These are phyloP conservation scores for Jaapia argillacea DNA, from an alignment of 768 basidiomycete genomes.

Conservation along the genomic window DNA sequence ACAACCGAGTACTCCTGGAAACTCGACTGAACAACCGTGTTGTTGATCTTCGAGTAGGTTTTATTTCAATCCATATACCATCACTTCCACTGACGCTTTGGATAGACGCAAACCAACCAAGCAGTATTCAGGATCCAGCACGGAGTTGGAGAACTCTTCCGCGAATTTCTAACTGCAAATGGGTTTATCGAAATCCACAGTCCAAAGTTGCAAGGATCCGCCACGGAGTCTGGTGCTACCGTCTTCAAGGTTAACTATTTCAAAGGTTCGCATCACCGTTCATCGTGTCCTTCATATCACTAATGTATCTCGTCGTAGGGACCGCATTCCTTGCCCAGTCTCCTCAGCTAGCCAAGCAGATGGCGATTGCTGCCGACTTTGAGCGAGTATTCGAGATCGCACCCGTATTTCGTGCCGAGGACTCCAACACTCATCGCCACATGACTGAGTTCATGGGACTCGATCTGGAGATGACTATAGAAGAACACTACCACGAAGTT, in stretches of 20 bases:
- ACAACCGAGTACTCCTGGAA: slow-evolving; percentile 78
- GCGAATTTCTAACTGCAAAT: slow-evolving; percentile 60
- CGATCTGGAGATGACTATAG: slow-evolving; percentile 98
- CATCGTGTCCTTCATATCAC: slow-evolving; percentile 1
- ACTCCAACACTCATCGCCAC: slow-evolving; percentile 96
- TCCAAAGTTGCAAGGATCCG: slow-evolving; percentile 93
- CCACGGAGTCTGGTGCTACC: slow-evolving; percentile 92
- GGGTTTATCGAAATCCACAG: slow-evolving; percentile 95
- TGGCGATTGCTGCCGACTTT: slow-evolving; percentile 98
- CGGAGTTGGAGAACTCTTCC: slow-evolving; percentile 83
- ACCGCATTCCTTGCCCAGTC: slow-evolving; percentile 92
- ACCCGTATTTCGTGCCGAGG: slow-evolving; percentile 94
- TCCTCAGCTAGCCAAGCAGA: slow-evolving; percentile 96
- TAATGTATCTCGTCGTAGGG: slow-evolving; percentile 31
- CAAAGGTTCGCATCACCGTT: slow-evolving; percentile 53
- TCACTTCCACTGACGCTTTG: slow-evolving; percentile 1
- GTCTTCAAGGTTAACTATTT: slow-evolving; percentile 99
- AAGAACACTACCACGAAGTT: slow-evolving; percentile 98
- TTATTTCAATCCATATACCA: neutral
- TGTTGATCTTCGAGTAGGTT: slow-evolving; percentile 76
- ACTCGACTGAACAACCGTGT: slow-evolving; percentile 93
- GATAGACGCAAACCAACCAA: slow-evolving; percentile 88
- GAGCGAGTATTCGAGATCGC: slow-evolving; percentile 98
- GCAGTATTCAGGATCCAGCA: slow-evolving; percentile 90
- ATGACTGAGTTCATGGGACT: slow-evolving; percentile 98